phyloP scores from a whole-genome alignment of 345 rosid genomes.

The Cardamine resedifolia region DNA sequence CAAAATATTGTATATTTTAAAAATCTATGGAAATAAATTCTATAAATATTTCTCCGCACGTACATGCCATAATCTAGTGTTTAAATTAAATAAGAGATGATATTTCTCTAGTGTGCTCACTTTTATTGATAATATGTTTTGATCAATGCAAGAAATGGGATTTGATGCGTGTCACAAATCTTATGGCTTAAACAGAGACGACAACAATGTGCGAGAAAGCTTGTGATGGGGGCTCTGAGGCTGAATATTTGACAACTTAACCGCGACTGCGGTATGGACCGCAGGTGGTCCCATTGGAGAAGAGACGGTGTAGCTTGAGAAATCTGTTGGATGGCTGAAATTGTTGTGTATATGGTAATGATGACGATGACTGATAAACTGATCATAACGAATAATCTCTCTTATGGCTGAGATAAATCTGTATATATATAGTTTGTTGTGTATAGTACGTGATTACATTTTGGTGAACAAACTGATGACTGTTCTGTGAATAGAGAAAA shows the following conservation, averaged over 20 bases:
- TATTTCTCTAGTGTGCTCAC: too few relatives aligned
- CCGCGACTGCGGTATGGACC: slow-evolving; percentile 64
- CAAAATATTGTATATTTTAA: too few relatives aligned
- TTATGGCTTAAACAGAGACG: too few relatives aligned
- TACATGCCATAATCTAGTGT: too few relatives aligned
- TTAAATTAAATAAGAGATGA: too few relatives aligned
- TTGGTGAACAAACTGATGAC: slow-evolving; percentile 1
- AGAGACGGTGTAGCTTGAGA: slow-evolving; percentile 59
- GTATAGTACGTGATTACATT: background rate
- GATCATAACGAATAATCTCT: slow-evolving; percentile 8
- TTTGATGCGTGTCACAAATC: too few relatives aligned
- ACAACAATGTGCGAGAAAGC: too few relatives aligned
- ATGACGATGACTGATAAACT: slow-evolving; percentile 2
- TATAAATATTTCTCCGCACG: too few relatives aligned
- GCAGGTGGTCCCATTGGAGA: slow-evolving; percentile 36
- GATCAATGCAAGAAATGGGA: too few relatives aligned
- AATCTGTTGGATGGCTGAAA: slow-evolving; percentile 49
- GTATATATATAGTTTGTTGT: background rate
- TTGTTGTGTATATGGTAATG: background rate
- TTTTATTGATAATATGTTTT: too few relatives aligned
- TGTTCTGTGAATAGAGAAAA: background rate
- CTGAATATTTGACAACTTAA: slow-evolving; percentile 66
- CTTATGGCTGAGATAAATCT: background rate
- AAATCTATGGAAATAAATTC: too few relatives aligned
- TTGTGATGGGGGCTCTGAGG: slow-evolving; percentile 68